phyloP scores from a whole-genome alignment of 116 monocot genomes.

The Phalaenopsis hybrid region DNA sequence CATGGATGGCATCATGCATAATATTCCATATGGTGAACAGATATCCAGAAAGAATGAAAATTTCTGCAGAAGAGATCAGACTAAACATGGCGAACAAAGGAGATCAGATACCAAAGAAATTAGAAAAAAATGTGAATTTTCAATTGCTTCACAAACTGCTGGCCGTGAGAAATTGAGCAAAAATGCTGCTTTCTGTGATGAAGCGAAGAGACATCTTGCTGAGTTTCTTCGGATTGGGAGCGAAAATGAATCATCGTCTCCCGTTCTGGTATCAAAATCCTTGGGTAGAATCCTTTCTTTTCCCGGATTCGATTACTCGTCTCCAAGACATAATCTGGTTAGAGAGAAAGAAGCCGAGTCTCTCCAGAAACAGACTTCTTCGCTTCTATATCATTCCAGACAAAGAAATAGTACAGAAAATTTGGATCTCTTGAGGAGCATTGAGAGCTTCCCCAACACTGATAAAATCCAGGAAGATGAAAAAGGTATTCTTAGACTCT shows the following conservation, averaged over 20 bases:
- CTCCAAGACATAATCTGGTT: constrained; percentile 38
- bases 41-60: constrained; percentile 6
- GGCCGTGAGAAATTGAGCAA: constrained; percentile 4
- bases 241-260: constrained; percentile 13
- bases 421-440: too few species aligned
- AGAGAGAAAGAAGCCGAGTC: constrained; percentile 20
- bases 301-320: constrained; percentile 17
- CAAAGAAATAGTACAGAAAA: too few species aligned
- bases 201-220: constrained; percentile 58
- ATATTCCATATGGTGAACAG: constrained; percentile 26
- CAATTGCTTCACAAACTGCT: background rate
- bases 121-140: constrained; percentile 1
- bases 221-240: constrained; percentile 30
- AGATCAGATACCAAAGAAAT: background rate
- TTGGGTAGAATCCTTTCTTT: constrained; percentile 55
- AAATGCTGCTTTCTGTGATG: constrained; percentile 41
- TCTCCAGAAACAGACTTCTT: background rate
- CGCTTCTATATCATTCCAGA: too few species aligned
- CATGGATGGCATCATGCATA: constrained; percentile 38
- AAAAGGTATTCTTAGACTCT: background rate
- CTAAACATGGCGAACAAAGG: constrained; percentile 3
- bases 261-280: constrained; percentile 21
- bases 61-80: too few species aligned
- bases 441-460: background rate
- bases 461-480: background rate